phyloP scores from a whole-genome alignment of 345 rosid genomes.

The Rubroshorea leprosula region DNA sequence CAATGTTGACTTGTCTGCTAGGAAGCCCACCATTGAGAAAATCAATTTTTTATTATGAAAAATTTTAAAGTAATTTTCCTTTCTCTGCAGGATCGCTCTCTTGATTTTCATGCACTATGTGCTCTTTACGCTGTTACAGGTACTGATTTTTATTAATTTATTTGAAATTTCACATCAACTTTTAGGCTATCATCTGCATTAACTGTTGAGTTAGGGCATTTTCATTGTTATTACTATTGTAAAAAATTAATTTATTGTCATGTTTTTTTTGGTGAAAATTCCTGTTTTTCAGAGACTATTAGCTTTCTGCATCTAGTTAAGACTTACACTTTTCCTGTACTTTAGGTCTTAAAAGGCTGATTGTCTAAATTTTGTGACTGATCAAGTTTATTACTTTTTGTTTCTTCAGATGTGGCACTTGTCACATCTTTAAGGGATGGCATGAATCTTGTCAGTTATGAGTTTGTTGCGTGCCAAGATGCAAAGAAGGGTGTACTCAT shows the following conservation, averaged over 20 bases:
- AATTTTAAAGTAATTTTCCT: slow-evolving; percentile 21
- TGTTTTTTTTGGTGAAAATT: no score
- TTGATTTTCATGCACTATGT: slow-evolving; percentile 75
- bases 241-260: no score
- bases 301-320: neutral
- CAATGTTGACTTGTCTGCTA: no score
- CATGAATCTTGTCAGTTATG: slow-evolving; percentile 99
- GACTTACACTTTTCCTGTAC: neutral
- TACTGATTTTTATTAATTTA: slow-evolving; percentile 22
- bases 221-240: no score
- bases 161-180: neutral
- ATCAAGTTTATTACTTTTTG: slow-evolving; percentile 6
- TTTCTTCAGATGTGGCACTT: slow-evolving; percentile 80
- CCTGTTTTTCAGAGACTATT: neutral
- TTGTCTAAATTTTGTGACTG: neutral
- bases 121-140: slow-evolving; percentile 98
- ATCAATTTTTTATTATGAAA: slow-evolving; percentile 3
- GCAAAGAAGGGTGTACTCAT: slow-evolving; percentile 96
- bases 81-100: slow-evolving; percentile 84
- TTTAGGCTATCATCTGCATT: no score
- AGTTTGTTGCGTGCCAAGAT: slow-evolving; percentile 98
- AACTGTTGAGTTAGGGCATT: neutral
- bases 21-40: no score
- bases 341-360: neutral
- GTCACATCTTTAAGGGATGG: slow-evolving; percentile 99